Evolutionary conservation across 2,329 filamentous ascomycete species (phyloP).

Genomic region (Pseudocercospora eumusae): DNA sequence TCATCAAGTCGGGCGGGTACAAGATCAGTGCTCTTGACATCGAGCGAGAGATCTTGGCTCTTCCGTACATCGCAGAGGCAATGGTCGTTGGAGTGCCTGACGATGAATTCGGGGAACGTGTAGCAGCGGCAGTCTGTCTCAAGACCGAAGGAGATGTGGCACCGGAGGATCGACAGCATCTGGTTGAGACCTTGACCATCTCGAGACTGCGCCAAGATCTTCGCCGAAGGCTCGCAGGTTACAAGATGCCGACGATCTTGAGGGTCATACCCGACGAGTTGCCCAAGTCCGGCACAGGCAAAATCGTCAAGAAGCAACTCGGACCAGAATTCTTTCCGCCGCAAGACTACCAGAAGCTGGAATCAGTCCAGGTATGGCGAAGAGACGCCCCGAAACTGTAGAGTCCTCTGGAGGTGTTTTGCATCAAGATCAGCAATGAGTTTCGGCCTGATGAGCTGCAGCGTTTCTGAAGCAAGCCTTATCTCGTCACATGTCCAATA

Average conservation of each 20-base stretch:
- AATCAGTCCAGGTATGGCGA: slow-evolving; percentile 36
- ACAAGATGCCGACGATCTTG: slow-evolving; percentile 54
- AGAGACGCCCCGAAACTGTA: slow-evolving; percentile 22
- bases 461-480: background rate
- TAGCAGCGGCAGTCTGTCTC: slow-evolving; percentile 54
- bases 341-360: slow-evolving; percentile 23
- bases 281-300: slow-evolving; percentile 53
- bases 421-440: background rate
- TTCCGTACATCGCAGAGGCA: slow-evolving; percentile 54
- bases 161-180: slow-evolving; percentile 26
- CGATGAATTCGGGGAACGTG: slow-evolving; percentile 57
- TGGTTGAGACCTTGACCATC: slow-evolving; percentile 40
- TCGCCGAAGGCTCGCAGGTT: slow-evolving; percentile 48
- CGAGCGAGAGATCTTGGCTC: slow-evolving; percentile 54
- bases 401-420: background rate
- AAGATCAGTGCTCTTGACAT: slow-evolving; percentile 59
- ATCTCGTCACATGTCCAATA: background rate
- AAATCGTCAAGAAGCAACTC: slow-evolving; percentile 53
- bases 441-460: background rate
- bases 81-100: slow-evolving; percentile 57
- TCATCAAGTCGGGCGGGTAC: slow-evolving; percentile 59
- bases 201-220: slow-evolving; percentile 48
- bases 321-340: slow-evolving; percentile 38
- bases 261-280: slow-evolving; percentile 49
- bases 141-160: slow-evolving; percentile 38